Base-by-base conservation (phyloP, 345 rosid species). In the Populus deltoides region DNA sequence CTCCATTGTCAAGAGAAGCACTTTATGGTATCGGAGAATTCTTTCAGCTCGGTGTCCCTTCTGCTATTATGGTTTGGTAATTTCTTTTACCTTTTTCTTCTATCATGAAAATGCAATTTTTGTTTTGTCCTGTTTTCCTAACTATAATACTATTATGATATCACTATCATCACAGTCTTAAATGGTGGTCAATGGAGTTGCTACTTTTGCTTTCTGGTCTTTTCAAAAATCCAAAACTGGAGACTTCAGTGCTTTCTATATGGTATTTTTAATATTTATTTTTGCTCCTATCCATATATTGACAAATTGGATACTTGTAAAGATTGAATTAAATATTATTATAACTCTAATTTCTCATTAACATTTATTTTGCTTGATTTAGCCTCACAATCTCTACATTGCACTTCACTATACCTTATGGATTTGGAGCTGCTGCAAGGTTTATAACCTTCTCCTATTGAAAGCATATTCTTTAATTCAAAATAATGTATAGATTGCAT, bases 161-260 rank as follows among this genome's bases (percentile, higher is more conserved):
- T 15, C 9, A 29, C 13, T 41, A 31, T 15, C 13, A 29, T 33
- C 45, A 59, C 55, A 91, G 93, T 85, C 85, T 90, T 9, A 90
- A 90, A 78, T 90, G 96, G 96, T 91, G 93, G 87, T 83, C 91
- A 7, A 81, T 86, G 74, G 93, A 91, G 86, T 67, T 91, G 59
- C 82, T 90, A 51, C 36, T 68, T 35, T 70, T 91, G 79, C 82
- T 85, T 17, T 90, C 89, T 3, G 93, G 92, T 43, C 78, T 91
- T 17, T 78, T 88, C 57, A 86, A 91, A 16, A 90, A 92, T 66
- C 90, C 91, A 38, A 78, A 88, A 27, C 85, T 89, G 59, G 88
- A 90, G 80, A 90, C 93, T 62, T 92, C 93, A 18, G 88, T 90
- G 59, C 92, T 90, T 77, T 86, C 92, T 1, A 85, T 92, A 75